phyloP scores from a whole-genome alignment of 148 eudicot species.

The Dianthus caryophyllus region DNA sequence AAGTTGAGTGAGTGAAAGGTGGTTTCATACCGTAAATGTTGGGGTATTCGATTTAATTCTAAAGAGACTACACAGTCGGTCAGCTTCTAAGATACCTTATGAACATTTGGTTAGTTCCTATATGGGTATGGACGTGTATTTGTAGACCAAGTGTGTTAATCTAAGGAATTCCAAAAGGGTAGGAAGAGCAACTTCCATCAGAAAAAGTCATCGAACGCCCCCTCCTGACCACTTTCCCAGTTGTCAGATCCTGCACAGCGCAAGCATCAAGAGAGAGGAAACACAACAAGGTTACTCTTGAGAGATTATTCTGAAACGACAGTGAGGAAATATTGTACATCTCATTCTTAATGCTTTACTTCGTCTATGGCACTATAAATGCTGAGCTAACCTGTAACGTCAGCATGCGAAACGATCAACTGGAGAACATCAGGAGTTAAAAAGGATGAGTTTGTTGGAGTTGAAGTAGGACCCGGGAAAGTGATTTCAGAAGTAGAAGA shows the following conservation, averaged over 20 bases:
- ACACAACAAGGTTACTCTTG: slow-evolving; percentile 42
- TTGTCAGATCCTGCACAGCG: slow-evolving; percentile 83
- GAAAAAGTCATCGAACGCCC: slow-evolving; percentile 96
- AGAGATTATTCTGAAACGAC: slow-evolving; percentile 21
- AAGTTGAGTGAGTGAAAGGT: slow-evolving; percentile 11
- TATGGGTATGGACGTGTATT: slow-evolving; percentile 29
- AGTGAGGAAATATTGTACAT: slow-evolving; percentile 5
- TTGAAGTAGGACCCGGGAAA: slow-evolving; percentile 62
- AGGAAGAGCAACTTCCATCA: slow-evolving; percentile 61
- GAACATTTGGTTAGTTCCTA: slow-evolving; percentile 19
- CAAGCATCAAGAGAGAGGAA: slow-evolving; percentile 63
- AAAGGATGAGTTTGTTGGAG: slow-evolving; percentile 52
- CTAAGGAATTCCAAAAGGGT: slow-evolving; percentile 25
- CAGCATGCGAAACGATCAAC: slow-evolving; percentile 68
- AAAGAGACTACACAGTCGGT: slow-evolving; percentile 15
- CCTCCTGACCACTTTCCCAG: slow-evolving; percentile 95
- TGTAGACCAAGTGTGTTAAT: slow-evolving; percentile 13
- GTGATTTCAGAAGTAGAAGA: slow-evolving; percentile 76
- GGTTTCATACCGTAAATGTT: slow-evolving; percentile 7
- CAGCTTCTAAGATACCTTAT: slow-evolving; percentile 15
- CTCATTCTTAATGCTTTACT: slow-evolving; percentile 14
- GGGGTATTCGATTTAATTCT: background rate
- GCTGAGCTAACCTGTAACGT: slow-evolving; percentile 75
- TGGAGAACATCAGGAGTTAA: slow-evolving; percentile 58
- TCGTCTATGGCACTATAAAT: slow-evolving; percentile 32